These are phyloP conservation scores for Spinellus fusiger DNA, from an alignment of 192 early-diverging fungal genomes.

Conservation along the genomic window DNA sequence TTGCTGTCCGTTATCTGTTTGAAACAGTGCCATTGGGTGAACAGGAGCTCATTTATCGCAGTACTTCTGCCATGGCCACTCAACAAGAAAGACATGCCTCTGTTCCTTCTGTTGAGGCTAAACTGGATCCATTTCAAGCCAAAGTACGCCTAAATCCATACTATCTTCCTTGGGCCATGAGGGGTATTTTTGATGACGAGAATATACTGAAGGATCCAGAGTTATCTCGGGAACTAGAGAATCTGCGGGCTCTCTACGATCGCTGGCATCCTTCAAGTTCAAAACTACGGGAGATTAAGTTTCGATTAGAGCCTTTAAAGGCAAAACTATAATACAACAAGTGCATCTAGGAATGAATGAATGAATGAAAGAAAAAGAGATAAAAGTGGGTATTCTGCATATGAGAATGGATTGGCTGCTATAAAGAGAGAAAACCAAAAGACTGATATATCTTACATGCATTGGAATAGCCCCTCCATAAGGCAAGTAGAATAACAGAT, in stretches of 20 bases:
- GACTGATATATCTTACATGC: too few relatives aligned
- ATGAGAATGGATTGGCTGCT: too few relatives aligned
- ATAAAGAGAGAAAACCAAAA: too few relatives aligned
- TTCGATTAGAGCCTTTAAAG: conserved; percentile 78
- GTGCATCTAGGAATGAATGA: too few relatives aligned
- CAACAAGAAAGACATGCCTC: neutral
- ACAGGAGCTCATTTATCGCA: neutral
- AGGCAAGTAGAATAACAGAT: too few relatives aligned
- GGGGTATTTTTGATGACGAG: conserved; percentile 69
- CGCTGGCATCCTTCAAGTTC: conserved; percentile 75
- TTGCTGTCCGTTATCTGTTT: conserved; percentile 44
- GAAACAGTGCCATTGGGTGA: conserved; percentile 38
- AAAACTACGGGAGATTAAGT: conserved; percentile 78
- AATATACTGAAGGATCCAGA: conserved; percentile 44
- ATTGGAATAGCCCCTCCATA: too few relatives aligned
- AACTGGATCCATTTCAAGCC: conserved; percentile 55
- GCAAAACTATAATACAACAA: neutral
- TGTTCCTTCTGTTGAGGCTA: conserved; percentile 6
- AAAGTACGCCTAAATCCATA: conserved; percentile 78
- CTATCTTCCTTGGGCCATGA: conserved; percentile 92
- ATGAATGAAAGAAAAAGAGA: too few relatives aligned
- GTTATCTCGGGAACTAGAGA: conserved; percentile 60
- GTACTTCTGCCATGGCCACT: neutral
- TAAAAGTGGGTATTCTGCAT: too few relatives aligned
- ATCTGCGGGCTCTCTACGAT: conserved; percentile 63